These are phyloP conservation scores for Boletus semigastroideus DNA, from an alignment of 1,284 basidiomycete species.

Conservation along the genomic window DNA sequence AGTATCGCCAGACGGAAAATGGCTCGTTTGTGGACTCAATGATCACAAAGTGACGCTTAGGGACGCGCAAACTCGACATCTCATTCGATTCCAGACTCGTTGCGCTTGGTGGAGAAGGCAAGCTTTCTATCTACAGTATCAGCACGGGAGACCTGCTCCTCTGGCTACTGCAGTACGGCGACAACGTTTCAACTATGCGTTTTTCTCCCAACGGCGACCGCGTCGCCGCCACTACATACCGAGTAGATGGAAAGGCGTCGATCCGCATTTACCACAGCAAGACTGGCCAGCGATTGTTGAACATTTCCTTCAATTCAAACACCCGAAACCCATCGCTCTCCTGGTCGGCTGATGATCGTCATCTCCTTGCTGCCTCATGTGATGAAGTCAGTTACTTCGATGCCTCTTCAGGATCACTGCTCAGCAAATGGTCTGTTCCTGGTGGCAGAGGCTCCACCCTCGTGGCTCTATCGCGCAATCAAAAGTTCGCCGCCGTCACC, in stretches of 20 bases:
- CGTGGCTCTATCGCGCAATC: neutral
- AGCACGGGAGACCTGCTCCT: neutral
- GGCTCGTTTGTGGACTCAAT: slow-evolving; percentile 9
- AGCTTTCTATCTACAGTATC: neutral
- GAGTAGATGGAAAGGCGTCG: neutral
- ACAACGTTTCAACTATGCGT: neutral
- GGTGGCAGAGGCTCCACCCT: too few relatives aligned
- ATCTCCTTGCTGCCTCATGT: neutral
- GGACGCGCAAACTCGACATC: neutral
- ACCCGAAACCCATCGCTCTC: neutral
- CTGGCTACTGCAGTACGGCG: neutral
- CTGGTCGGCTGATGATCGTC: slow-evolving; percentile 1
- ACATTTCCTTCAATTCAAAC: neutral
- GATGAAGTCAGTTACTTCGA: slow-evolving; percentile 1
- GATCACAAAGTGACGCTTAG: too few relatives aligned
- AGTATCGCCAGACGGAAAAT: slow-evolving; percentile 2
- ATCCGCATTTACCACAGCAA: neutral
- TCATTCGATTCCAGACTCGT: neutral
- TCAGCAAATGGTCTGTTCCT: neutral
- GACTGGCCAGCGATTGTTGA: neutral
- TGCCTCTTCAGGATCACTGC: neutral
- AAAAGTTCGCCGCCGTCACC: neutral
- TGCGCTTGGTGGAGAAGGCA: neutral
- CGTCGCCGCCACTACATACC: neutral
- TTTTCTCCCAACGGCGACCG: neutral